Evolutionary conservation across 1,284 basidiomycete genomes (phyloP), one percentile per base, ranked within the genome.

Genomic region (Chiua sp.): DNA sequence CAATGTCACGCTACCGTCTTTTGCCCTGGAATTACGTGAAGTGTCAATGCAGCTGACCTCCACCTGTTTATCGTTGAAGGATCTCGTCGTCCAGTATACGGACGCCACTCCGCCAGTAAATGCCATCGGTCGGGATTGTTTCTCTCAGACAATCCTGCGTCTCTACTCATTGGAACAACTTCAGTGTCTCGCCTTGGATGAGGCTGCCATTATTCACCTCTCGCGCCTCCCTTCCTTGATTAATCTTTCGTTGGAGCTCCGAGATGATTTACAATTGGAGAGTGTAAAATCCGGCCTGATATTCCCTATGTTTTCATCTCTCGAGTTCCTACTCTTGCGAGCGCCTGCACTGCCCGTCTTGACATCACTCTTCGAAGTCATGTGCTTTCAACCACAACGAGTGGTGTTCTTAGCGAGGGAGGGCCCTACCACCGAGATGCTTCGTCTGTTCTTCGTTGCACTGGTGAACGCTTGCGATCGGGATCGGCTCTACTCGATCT

Each of bases 391-490:
- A 6, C 30, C 30, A 10, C 30, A 10, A 32, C 30, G 10, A 32
- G 30, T 32, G 30, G 4, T 10, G 10, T 32, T 32, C 20, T 2
- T 8, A 11, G n/a, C 11, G 20, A 11, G 8, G 18, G 39, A 4
- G 2, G 7, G 20, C 10, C 39, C 39, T n/a, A 42, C 39, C 20
- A 18, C 60, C 15, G 65, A 71, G 18, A 60, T 55, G n/a, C 49
- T 70, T 4, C 61, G 60, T 22, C 51, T 71, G 4, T 70, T 72
- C 32, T 70, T 68, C 46, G 50, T 65, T n/a, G 47, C 67, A 10
- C 49, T 72, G 20, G 51, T 37, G 20, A 50, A 30, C 6, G 59
- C 65, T 22, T 71, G 71, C 11, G 30, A 10, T 20, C 35, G 59
- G 0, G 62, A 63, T 28, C 28, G 23, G 15, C 65, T 70, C 8